These are phyloP conservation scores for Rauvolfia tetraphylla DNA, from an alignment of 257 asterid genomes.

Conservation along the genomic window DNA sequence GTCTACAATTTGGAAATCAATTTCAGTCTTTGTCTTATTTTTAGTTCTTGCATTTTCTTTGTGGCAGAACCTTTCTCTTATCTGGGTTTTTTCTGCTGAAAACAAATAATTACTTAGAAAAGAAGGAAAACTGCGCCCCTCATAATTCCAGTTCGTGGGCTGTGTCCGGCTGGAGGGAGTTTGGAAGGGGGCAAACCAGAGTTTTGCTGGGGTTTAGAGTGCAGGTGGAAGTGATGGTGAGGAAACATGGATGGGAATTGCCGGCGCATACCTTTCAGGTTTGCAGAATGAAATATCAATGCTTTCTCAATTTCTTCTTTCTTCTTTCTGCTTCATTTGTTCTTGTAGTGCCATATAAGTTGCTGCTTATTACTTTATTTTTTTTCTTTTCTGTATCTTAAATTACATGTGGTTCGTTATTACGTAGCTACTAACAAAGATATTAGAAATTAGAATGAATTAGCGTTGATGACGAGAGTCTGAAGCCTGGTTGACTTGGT, in stretches of 20 bases:
- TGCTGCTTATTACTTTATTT: background rate
- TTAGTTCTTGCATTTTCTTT: background rate
- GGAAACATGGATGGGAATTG: slow-evolving; percentile 97
- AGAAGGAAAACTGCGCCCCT: background rate
- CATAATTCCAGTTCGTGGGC: background rate
- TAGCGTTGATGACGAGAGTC: background rate
- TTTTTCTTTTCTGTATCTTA: background rate
- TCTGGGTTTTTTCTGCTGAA: background rate
- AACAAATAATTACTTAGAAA: no score
- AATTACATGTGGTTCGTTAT: background rate
- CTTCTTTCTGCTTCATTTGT: slow-evolving; percentile 1
- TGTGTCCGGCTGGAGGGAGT: background rate
- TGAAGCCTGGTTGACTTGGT: background rate
- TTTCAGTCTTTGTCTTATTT: background rate
- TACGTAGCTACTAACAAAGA: background rate
- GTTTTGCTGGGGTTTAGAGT: background rate
- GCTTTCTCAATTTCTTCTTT: slow-evolving; percentile 13
- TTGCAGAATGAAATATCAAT: background rate
- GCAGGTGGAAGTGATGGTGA: slow-evolving; percentile 61
- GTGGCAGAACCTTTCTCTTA: background rate
- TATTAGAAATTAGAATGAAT: background rate
- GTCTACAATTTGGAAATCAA: background rate
- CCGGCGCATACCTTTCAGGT: slow-evolving; percentile 99
- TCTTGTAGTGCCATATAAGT: background rate
- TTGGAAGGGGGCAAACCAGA: background rate